Base-by-base conservation (phyloP, 2,329 filamentous ascomycete genomes). In the Metarhizium sp. region DNA sequence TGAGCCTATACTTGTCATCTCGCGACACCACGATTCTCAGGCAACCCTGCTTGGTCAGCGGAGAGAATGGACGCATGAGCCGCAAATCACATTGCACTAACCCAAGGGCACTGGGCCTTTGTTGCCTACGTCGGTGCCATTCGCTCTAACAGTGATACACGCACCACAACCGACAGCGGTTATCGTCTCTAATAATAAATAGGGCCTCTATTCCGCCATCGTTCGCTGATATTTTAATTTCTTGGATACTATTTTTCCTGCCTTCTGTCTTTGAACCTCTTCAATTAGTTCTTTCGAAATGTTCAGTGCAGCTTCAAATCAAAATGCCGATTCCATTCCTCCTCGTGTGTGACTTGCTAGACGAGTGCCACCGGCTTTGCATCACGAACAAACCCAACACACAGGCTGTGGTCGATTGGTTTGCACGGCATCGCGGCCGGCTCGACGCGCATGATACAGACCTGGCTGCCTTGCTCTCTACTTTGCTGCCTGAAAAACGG, bases 321-420 rank as follows among this genome's bases (percentile, higher is more conserved):
- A 38, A 34, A 29, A 87, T 87, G 85, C 77, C 83, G 20, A 76
- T 90, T 60, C 75, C 75, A 1, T 95, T 94, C 68, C 72, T 76
- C n/a, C 75, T 79, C 58, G 73, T 95, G 49, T 92, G 88, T 73
- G 81, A 88, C 58, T 75, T 96, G 4, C 76, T 96, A 47, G 83
- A 91, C 58, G 72, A 77, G 29, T 75, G 91, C 16, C 83, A 91
- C 57, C 68, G 69, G 48, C 67, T 72, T 4, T 69, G 67, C 30
- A 55, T 66, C 1, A 61, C 64, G 2, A 68, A 63, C 14, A 69
- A 70, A 50, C 67, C 64, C 11, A 68, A 66, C 38, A 61, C 66
- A 1, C 57, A 61, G 3, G 64, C 75, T 5, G 75, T 90, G 40
- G 64, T 72, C 10, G 68, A 74, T 32, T 96, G 92, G 91, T 94